A percentile compares a stretch with the other conserved stretches of the same genome.
These are phyloP conservation scores for Rhodotorula graminis DNA, from an alignment of 768 basidiomycete genomes.

Conservation along the genomic window DNA sequence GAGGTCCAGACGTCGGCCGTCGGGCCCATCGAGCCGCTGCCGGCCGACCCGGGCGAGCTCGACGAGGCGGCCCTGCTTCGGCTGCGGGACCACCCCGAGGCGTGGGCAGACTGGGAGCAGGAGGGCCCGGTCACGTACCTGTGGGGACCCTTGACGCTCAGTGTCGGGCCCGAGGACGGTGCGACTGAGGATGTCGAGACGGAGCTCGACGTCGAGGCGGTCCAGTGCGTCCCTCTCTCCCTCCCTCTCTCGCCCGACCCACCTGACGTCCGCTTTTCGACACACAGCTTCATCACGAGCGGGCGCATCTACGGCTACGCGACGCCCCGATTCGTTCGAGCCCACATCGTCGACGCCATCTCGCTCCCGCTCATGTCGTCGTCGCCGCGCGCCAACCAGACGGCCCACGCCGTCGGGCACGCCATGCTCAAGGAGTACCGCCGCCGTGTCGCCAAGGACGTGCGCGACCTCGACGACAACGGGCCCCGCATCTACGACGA, in stretches of 20 bases:
- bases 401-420: conserved; percentile 14
- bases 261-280: neutral
- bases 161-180: neutral
- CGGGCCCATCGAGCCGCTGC: conserved; percentile 14
- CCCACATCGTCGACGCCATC: conserved; percentile 14
- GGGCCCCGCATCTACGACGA: too few relatives aligned
- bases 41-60: neutral
- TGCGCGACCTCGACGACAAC: conserved; percentile 1
- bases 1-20: conserved; percentile 16
- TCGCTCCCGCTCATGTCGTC: conserved; percentile 13
- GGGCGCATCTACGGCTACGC: conserved; percentile 39
- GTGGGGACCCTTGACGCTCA: conserved; percentile 16
- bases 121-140: conserved; percentile 25
- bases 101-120: conserved; percentile 27
- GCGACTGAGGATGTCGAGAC: conserved; percentile 23
- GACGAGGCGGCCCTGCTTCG: conserved; percentile 26
- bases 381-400: neutral
- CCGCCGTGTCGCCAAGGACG: neutral
- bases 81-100: neutral
- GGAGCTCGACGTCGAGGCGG: conserved; percentile 22
- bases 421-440: conserved; percentile 9
- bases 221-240: conserved; percentile 34
- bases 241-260: too few relatives aligned
- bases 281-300: conserved; percentile 32
- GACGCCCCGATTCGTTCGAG: conserved; percentile 10